A percentile compares a stretch with the other conserved stretches of the same genome.
Conservation (phyloP, 345 rosid species). For the Eucalyptus decipiens region DNA sequence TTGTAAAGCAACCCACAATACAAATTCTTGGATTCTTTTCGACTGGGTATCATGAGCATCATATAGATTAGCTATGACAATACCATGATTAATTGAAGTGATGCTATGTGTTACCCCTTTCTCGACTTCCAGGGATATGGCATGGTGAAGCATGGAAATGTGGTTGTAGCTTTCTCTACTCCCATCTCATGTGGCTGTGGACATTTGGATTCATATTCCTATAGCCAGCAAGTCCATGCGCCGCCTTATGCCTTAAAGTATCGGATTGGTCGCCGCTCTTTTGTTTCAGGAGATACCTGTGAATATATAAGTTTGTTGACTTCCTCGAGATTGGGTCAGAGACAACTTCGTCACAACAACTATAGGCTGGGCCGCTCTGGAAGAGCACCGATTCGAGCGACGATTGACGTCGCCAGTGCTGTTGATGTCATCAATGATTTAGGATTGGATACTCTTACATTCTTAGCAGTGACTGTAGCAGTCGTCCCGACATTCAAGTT, state of each 20-base stretch:
- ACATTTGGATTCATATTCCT: slow-evolving; percentile 1
- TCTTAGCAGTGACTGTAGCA: slow-evolving; percentile 81
- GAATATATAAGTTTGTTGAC: slow-evolving; percentile 8
- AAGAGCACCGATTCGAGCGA: slow-evolving; percentile 28
- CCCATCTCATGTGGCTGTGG: slow-evolving; percentile 14
- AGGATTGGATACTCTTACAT: slow-evolving; percentile 91
- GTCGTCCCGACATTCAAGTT: slow-evolving; percentile 86
- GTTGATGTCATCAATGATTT: slow-evolving; percentile 92
- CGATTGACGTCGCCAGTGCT: slow-evolving; percentile 66
- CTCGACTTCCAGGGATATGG: slow-evolving; percentile 35
- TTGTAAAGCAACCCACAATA: neutral
- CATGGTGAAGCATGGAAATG: slow-evolving; percentile 14
- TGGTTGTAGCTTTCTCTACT: neutral
- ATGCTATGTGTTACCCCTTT: neutral
- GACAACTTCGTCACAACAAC: slow-evolving; percentile 14
- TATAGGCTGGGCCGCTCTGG: slow-evolving; percentile 10
- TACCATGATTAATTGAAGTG: neutral
- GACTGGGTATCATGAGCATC: neutral
- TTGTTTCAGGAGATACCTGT: slow-evolving; percentile 9
- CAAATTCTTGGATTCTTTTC: neutral
- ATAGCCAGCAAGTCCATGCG: slow-evolving; percentile 3
- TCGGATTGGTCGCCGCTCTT: slow-evolving; percentile 12
- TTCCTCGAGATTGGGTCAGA: slow-evolving; percentile 7
- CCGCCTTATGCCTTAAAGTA: slow-evolving; percentile 4
- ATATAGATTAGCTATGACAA: neutral